Evolutionary conservation across 2,329 filamentous ascomycete species (phyloP).

Genomic region (Botrytis squamosa): DNA sequence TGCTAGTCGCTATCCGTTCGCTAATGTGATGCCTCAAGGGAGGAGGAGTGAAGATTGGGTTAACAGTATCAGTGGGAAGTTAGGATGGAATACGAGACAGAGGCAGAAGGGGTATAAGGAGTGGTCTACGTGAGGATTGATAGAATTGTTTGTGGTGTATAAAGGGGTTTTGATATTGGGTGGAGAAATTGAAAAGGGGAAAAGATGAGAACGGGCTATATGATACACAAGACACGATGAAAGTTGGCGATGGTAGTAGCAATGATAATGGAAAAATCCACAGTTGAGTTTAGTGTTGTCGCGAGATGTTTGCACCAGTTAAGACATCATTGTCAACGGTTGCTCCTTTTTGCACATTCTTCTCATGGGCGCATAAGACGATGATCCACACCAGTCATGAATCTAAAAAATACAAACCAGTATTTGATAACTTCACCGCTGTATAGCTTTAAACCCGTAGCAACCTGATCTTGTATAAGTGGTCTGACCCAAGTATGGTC

Average conservation of each 20-base stretch:
- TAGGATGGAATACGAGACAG: slow-evolving; percentile 79
- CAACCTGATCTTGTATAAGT: neutral
- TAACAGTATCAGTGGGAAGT: slow-evolving; percentile 73
- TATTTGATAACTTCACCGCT: neutral
- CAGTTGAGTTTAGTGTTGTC: neutral
- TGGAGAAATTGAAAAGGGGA: neutral
- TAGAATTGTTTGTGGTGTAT: neutral
- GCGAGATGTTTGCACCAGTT: neutral
- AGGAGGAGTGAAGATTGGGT: slow-evolving; percentile 76
- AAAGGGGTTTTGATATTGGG: neutral
- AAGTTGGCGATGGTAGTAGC: neutral
- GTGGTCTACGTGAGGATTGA: slow-evolving; percentile 27
- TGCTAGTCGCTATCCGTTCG: slow-evolving; percentile 77
- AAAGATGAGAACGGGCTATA: neutral
- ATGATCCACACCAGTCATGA: too few relatives aligned
- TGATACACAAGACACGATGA: neutral
- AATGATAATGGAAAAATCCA: neutral
- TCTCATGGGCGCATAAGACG: neutral
- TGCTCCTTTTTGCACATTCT: neutral
- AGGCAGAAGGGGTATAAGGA: slow-evolving; percentile 65
- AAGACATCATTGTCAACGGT: neutral
- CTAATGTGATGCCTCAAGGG: slow-evolving; percentile 69
- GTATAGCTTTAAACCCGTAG: neutral
- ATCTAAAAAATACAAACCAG: neutral
- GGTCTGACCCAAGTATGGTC: neutral